These are phyloP conservation scores for Apiotrichum domesticum DNA, from an alignment of 1,284 basidiomycete genomes.

Conservation along the genomic window DNA sequence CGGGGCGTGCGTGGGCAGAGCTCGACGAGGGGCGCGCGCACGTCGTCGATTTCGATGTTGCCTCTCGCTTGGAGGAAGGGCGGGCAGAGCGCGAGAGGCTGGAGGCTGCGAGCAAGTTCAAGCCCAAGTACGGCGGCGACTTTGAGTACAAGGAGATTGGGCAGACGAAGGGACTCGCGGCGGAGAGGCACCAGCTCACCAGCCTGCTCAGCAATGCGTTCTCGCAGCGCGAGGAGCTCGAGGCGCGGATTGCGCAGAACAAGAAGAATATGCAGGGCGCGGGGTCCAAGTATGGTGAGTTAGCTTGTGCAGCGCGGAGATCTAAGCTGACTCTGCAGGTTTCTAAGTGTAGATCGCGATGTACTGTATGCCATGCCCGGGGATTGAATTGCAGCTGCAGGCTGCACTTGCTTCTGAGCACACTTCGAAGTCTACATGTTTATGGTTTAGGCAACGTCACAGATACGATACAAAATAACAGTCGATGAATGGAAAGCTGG, in stretches of 20 bases:
- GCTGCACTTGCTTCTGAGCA: no score
- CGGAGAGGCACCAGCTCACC: conserved; percentile 45
- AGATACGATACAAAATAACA: no score
- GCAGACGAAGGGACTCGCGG: conserved; percentile 43
- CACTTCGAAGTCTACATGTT: no score
- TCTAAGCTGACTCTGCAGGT: conserved; percentile 10
- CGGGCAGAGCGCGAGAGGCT: conserved; percentile 3
- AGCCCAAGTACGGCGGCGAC: conserved; percentile 30
- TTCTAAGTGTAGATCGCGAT: conserved; percentile 5
- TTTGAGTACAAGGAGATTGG: conserved; percentile 42
- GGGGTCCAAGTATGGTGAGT: conserved; percentile 41
- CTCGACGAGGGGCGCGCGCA: conserved; percentile 24
- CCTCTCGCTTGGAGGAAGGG: conserved; percentile 27
- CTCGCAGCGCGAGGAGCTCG: conserved; percentile 37
- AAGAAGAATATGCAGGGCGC: conserved; percentile 43
- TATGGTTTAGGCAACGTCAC: no score
- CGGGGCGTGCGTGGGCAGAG: conserved; percentile 41
- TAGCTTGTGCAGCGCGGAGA: no score
- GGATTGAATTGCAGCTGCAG: no score
- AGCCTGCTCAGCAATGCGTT: conserved; percentile 40
- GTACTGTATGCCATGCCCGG: neutral
- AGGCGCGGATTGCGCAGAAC: conserved; percentile 42
- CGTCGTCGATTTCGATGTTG: conserved; percentile 35
- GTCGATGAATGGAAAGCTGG: no score
- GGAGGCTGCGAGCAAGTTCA: conserved; percentile 26